Percentiles rank a stretch among this genome's conserved stretches.
Conservation (phyloP, 2,329 filamentous ascomycete genomes). For the Stachybotrys chartarum region DNA sequence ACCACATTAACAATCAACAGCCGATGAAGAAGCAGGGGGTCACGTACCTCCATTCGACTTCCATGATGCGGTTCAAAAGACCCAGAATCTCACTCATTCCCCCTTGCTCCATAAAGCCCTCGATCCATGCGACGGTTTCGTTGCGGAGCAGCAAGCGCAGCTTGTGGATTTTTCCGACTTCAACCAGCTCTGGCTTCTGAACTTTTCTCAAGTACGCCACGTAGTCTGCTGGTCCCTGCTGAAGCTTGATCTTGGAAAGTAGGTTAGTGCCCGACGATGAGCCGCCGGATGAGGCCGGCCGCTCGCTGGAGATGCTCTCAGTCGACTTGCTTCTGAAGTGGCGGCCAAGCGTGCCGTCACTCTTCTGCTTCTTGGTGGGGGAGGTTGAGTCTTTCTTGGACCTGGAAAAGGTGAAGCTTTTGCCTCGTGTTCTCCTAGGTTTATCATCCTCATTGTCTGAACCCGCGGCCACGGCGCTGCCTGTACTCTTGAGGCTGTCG, state of each 20-base stretch:
- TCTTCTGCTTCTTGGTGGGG: slow-evolving; percentile 67
- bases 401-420: slow-evolving; percentile 70
- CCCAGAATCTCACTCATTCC: slow-evolving; percentile 90
- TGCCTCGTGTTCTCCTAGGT: slow-evolving; percentile 38
- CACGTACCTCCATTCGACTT: slow-evolving; percentile 85
- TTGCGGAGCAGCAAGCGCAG: slow-evolving; percentile 82
- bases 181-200: slow-evolving; percentile 72
- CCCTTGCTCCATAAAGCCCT: slow-evolving; percentile 79
- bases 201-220: slow-evolving; percentile 78
- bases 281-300: slow-evolving; percentile 42
- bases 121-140: slow-evolving; percentile 93
- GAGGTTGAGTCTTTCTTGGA: slow-evolving; percentile 56
- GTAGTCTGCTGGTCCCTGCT: slow-evolving; percentile 74
- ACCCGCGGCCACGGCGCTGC: slow-evolving; percentile 23
- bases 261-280: slow-evolving; percentile 50
- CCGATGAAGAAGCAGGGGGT: neutral
- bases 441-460: slow-evolving; percentile 38
- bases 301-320: slow-evolving; percentile 59
- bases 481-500: slow-evolving; percentile 33
- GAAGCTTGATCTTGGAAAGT: slow-evolving; percentile 63
- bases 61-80: slow-evolving; percentile 84
- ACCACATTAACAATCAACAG: neutral
- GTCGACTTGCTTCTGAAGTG: slow-evolving; percentile 66
- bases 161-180: slow-evolving; percentile 94
- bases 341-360: slow-evolving; percentile 54